Conservation (phyloP, 306 rosid species). For the Elaeagnus macrophylla region DNA sequence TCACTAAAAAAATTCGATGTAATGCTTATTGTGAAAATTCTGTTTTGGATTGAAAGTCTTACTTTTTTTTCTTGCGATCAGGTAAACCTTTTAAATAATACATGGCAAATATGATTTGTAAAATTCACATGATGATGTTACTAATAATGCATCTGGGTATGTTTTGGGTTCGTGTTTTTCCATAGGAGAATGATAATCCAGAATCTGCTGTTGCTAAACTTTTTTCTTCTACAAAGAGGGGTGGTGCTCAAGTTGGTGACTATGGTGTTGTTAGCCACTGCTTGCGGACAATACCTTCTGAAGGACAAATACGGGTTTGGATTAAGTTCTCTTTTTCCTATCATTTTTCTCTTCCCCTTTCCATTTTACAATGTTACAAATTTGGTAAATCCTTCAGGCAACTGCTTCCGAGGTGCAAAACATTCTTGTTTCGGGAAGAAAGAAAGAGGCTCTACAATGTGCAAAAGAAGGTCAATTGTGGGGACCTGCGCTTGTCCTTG, state of each 20-base stretch:
- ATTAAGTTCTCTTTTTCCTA: slow-evolving; percentile 5
- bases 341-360: slow-evolving; percentile 9
- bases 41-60: too few relatives aligned
- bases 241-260: slow-evolving; percentile 32
- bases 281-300: slow-evolving; percentile 70
- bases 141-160: slow-evolving; percentile 7
- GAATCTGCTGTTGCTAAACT: slow-evolving; percentile 78
- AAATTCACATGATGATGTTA: neutral
- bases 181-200: slow-evolving; percentile 70
- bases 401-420: slow-evolving; percentile 85
- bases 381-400: slow-evolving; percentile 44
- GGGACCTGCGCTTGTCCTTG: slow-evolving; percentile 97
- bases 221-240: slow-evolving; percentile 58
- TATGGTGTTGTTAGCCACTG: slow-evolving; percentile 49
- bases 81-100: too few relatives aligned
- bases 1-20: too few relatives aligned
- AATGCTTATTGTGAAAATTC: too few relatives aligned
- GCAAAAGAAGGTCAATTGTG: slow-evolving; percentile 96
- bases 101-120: too few relatives aligned
- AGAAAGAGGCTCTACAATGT: slow-evolving; percentile 73
- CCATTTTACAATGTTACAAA: slow-evolving; percentile 14
- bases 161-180: slow-evolving; percentile 16
- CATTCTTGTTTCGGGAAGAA: slow-evolving; percentile 79
- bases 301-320: slow-evolving; percentile 59
- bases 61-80: too few relatives aligned